Conservation (phyloP, 805 yeast species). For the Yamadazyma scolyti region DNA sequence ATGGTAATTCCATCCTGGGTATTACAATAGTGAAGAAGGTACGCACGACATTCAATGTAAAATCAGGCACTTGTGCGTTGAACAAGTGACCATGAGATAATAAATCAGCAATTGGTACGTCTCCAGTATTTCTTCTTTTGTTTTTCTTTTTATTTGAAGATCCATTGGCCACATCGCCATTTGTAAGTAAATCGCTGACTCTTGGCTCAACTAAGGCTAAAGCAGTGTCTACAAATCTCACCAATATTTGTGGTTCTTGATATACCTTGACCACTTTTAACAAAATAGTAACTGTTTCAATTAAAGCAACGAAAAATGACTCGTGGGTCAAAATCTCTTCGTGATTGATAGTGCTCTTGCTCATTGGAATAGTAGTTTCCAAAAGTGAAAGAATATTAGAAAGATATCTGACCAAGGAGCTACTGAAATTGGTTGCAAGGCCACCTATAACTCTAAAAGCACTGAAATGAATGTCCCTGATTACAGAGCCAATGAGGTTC, state of each 20-base stretch:
- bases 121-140: slow-evolving; percentile 37
- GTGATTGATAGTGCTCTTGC: slow-evolving; percentile 26
- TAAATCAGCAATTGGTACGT: slow-evolving; percentile 61
- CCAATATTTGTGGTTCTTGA: slow-evolving; percentile 49
- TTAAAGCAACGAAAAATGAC: slow-evolving; percentile 34
- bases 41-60: slow-evolving; percentile 32
- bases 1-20: slow-evolving; percentile 49
- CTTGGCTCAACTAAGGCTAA: slow-evolving; percentile 40
- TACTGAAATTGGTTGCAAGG: slow-evolving; percentile 33
- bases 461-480: slow-evolving; percentile 40
- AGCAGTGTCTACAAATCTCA: slow-evolving; percentile 58
- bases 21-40: slow-evolving; percentile 49
- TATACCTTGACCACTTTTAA: slow-evolving; percentile 33
- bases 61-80: slow-evolving; percentile 33
- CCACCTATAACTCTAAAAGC: slow-evolving; percentile 42
- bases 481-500: slow-evolving; percentile 38
- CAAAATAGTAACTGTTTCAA: slow-evolving; percentile 24
- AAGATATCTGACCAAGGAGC: slow-evolving; percentile 45
- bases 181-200: slow-evolving; percentile 9
- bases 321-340: slow-evolving; percentile 36
- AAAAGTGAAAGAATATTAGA: slow-evolving; percentile 48
- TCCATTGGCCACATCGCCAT: slow-evolving; percentile 3
- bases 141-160: slow-evolving; percentile 17
- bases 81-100: slow-evolving; percentile 64
- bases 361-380: slow-evolving; percentile 59